Conservation (phyloP, 345 rosid genomes). For the Populus alba region DNA sequence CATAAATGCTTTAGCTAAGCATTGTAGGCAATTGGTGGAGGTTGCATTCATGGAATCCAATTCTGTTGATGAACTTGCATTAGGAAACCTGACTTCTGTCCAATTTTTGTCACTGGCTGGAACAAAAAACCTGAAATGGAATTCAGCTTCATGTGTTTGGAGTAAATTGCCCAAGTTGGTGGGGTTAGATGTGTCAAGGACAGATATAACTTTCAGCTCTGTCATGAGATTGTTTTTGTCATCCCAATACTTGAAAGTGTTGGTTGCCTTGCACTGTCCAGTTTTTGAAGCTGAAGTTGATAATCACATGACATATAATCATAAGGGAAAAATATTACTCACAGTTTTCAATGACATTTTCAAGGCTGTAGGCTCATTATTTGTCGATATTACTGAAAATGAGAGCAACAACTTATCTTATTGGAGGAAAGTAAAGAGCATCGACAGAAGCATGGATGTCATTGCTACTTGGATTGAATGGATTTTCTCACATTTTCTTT, state of each 20-base stretch:
- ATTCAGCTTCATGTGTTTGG: conserved; percentile 24
- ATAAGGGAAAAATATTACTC: conserved; percentile 25
- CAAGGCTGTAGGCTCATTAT: conserved; percentile 27
- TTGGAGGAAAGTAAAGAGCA: conserved; percentile 23
- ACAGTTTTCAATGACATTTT: conserved; percentile 25
- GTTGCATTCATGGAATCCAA: conserved; percentile 33
- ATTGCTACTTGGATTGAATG: conserved; percentile 30
- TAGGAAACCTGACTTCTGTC: conserved; percentile 31
- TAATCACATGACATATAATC: conserved; percentile 7
- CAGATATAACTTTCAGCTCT: conserved; percentile 25
- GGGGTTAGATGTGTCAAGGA: conserved; percentile 37
- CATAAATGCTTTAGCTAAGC: conserved; percentile 33
- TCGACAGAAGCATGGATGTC: conserved; percentile 8
- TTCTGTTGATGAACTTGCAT: conserved; percentile 28
- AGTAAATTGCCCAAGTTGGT: conserved; percentile 25
- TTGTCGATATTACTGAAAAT: conserved; percentile 18
- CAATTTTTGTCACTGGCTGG: conserved; percentile 34
- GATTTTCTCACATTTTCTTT: conserved; percentile 37
- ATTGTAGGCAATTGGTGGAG: conserved; percentile 25
- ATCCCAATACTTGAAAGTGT: conserved; percentile 21
- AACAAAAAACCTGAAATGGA: conserved; percentile 36
- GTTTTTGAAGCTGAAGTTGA: conserved; percentile 29
- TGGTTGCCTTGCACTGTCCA: conserved; percentile 31
- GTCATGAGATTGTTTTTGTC: conserved; percentile 18
- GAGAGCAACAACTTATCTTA: conserved; percentile 1